phyloP scores from a whole-genome alignment of 1,284 basidiomycete genomes.

The Marasmius oreades region DNA sequence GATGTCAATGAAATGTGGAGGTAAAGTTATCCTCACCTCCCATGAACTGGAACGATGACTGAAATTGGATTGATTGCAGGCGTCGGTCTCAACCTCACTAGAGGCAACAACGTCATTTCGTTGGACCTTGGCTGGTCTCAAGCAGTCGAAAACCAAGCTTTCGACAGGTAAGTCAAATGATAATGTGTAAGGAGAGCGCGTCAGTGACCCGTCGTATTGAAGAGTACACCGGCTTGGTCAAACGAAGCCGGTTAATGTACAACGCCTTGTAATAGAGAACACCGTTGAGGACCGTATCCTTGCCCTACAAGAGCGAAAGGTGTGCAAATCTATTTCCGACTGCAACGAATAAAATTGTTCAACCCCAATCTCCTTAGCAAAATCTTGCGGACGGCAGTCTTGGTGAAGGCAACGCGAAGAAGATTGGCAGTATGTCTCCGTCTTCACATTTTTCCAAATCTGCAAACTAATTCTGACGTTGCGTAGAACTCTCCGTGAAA shows the following conservation, averaged over 20 bases:
- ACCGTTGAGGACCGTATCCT: conserved; percentile 63
- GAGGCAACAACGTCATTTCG: conserved; percentile 60
- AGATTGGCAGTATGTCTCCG: conserved; percentile 50
- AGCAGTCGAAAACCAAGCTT: conserved; percentile 54
- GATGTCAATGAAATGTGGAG: conserved; percentile 61
- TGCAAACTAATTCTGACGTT: conserved; percentile 1
- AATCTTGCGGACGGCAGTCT: conserved; percentile 55
- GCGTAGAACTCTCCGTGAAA: conserved; percentile 41
- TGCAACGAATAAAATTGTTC: not conserved
- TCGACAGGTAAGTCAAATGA: conserved; percentile 32
- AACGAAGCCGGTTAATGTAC: conserved; percentile 47
- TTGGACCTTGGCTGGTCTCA: conserved; percentile 61
- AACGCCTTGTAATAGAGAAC: conserved; percentile 53
- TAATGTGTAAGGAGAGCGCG: conserved; percentile 1
- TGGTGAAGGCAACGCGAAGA: conserved; percentile 55
- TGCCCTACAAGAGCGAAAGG: conserved; percentile 54
- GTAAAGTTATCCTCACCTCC: conserved; percentile 23
- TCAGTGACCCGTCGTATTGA: conserved; percentile 25
- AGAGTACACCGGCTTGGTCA: conserved; percentile 55
- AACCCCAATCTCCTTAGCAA: conserved; percentile 27
- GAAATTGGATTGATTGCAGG: conserved; percentile 22
- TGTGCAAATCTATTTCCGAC: conserved; percentile 16
- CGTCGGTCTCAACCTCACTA: conserved; percentile 55
- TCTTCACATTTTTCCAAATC: conserved; percentile 12
- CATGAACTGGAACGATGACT: not conserved